Conservation (phyloP, 2,329 filamentous ascomycete genomes). For the Colletotrichum higginsianum region DNA sequence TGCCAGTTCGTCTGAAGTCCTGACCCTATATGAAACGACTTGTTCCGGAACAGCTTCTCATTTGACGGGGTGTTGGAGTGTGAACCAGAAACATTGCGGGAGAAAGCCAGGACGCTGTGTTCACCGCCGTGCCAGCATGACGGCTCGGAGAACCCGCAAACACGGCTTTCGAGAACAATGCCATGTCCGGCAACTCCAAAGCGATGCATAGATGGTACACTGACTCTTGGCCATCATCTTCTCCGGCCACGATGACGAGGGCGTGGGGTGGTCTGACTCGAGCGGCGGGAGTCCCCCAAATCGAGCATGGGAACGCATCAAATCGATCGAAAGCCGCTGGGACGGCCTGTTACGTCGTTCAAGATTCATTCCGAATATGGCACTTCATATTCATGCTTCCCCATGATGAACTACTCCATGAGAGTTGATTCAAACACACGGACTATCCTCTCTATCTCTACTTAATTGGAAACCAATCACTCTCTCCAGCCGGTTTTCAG, state of each 20-base stretch:
- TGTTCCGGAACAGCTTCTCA: constrained; percentile 1
- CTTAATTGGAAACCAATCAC: neutral
- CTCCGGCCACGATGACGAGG: neutral
- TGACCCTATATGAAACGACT: constrained; percentile 22
- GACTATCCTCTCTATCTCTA: neutral
- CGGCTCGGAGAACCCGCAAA: neutral
- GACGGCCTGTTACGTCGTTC: neutral
- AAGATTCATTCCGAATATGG: constrained; percentile 3
- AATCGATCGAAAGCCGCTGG: neutral
- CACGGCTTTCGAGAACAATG: constrained; percentile 11
- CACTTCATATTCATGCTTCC: neutral
- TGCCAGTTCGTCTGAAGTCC: constrained; percentile 28
- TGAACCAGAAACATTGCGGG: constrained; percentile 12
- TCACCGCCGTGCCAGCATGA: neutral
- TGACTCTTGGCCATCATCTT: neutral
- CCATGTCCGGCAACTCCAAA: constrained; percentile 1
- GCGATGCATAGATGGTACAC: neutral
- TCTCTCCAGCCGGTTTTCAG: neutral
- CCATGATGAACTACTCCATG: too few relatives aligned
- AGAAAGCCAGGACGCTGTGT: constrained; percentile 12
- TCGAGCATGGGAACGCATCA: neutral
- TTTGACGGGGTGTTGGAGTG: neutral
- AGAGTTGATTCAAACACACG: neutral
- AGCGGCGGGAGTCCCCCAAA: neutral
- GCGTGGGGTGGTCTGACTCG: neutral